These are phyloP conservation scores for Earliella scabrosa DNA, from an alignment of 1,284 basidiomycete species.

Conservation along the genomic window DNA sequence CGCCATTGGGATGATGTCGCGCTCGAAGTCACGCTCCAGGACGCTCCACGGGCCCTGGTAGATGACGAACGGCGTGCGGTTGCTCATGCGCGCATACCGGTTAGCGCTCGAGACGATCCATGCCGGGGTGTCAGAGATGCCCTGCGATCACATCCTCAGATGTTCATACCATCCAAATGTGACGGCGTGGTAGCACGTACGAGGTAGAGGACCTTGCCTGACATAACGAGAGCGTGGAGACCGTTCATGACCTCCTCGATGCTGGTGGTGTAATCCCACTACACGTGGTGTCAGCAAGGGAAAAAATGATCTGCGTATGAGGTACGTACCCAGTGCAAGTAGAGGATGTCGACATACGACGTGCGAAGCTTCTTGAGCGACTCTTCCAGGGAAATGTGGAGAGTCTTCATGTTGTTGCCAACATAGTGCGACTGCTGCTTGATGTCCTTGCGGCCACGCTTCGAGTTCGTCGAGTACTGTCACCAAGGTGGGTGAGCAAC, in stretches of 20 bases:
- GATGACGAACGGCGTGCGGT: conserved; percentile 51
- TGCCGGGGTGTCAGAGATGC: conserved; percentile 49
- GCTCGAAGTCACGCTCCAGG: neutral
- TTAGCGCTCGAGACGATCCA: conserved; percentile 58
- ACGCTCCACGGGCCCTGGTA: conserved; percentile 33
- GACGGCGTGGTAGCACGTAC: conserved; percentile 22
- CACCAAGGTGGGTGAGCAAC: no score
- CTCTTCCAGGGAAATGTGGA: conserved; percentile 47
- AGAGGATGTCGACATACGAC: conserved; percentile 55
- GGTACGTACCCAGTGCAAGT: conserved; percentile 50
- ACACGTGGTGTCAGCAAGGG: neutral
- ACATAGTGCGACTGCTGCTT: conserved; percentile 45
- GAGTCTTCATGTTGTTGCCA: conserved; percentile 52
- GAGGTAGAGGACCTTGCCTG: conserved; percentile 51
- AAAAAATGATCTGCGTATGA: no score
- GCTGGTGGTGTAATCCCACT: conserved; percentile 47
- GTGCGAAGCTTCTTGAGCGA: conserved; percentile 63
- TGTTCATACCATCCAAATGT: neutral
- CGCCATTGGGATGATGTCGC: conserved; percentile 44
- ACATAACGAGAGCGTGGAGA: conserved; percentile 45
- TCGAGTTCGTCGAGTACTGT: conserved; percentile 11
- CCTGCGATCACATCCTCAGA: conserved; percentile 20
- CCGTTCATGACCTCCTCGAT: conserved; percentile 55
- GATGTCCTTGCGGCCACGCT: conserved; percentile 23
- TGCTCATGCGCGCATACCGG: conserved; percentile 50